Conservation (phyloP, 371 early-diverging fungal genomes). For the Syncephalis fuscata region DNA sequence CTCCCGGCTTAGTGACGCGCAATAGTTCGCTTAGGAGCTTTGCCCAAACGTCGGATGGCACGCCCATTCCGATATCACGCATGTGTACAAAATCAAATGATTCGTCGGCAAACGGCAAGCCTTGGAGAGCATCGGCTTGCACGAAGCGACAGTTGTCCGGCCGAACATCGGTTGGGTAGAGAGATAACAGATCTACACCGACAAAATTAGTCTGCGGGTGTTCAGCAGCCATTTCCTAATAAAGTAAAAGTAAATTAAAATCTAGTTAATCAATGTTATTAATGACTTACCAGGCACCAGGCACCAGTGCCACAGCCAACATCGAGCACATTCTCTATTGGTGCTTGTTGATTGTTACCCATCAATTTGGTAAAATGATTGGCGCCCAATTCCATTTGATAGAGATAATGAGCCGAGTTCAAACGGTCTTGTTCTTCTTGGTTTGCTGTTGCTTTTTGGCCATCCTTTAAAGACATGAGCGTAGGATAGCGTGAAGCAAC, state of each 20-base stretch:
- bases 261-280: too few relatives aligned
- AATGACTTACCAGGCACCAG: neutral
- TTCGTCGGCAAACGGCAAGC: conserved; percentile 17
- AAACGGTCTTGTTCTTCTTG: too few relatives aligned
- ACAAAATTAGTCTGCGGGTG: conserved; percentile 27
- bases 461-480: too few relatives aligned
- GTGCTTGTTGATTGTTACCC: too few relatives aligned
- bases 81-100: conserved; percentile 19
- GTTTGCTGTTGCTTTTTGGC: too few relatives aligned
- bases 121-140: conserved; percentile 10
- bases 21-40: conserved; percentile 19
- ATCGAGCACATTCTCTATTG: neutral
- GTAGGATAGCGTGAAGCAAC: too few relatives aligned
- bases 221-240: conserved; percentile 32
- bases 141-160: conserved; percentile 26
- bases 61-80: conserved; percentile 11
- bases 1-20: conserved; percentile 23
- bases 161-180: conserved; percentile 33
- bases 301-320: conserved; percentile 2
- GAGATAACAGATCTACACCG: conserved; percentile 30
- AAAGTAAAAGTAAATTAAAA: too few relatives aligned
- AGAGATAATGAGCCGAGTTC: too few relatives aligned
- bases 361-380: too few relatives aligned
- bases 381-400: too few relatives aligned
- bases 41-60: conserved; percentile 14